Base-by-base conservation (phyloP, 1,284 basidiomycete genomes). In the Trichosporon sp. region DNA sequence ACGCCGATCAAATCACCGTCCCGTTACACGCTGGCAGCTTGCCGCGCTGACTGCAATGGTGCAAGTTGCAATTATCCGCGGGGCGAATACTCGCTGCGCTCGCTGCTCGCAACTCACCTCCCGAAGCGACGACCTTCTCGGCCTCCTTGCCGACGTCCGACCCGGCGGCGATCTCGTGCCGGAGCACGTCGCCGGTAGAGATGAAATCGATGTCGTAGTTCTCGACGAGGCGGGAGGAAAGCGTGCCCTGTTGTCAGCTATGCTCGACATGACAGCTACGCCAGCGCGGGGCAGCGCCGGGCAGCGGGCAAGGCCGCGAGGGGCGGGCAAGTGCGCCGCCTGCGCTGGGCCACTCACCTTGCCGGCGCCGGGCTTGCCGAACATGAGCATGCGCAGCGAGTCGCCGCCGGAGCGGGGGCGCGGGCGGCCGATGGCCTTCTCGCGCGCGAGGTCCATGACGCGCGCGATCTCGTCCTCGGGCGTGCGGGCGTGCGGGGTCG, bases 281-380 rank as follows among this genome's bases (percentile, higher is more conserved):
- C n/a, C n/a, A n/a, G n/a, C n/a, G n/a, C n/a, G n/a, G n/a, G n/a
- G n/a, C n/a, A n/a, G n/a, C n/a, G n/a, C n/a, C n/a, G n/a, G n/a
- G n/a, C n/a, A n/a, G n/a, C n/a, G n/a, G n/a, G n/a, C n/a, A n/a
- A n/a, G n/a, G n/a, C n/a, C n/a, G n/a, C n/a, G n/a, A n/a, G n/a
- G n/a, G n/a, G n/a, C n/a, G n/a, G n/a, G n/a, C n/a, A n/a, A n/a
- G n/a, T n/a, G n/a, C 3, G 32, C 23, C 23, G 13, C 5, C 18
- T 6, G 5, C 12, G 18, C n/a, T n/a, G 5, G 42, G 12, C 12
- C 23, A 74, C 81, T 67, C 65, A 83, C 79, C 77, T 81, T 81
- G 21, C 80, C 80, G 64, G 76, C 75, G 1, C 81, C 83, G 9
- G 83, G 83, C 72, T 84, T 83, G 27, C 83, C 83, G 72, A 84